These are phyloP conservation scores for Curvularia eragrostidis DNA, from an alignment of 2,329 filamentous ascomycete genomes.

Conservation along the genomic window DNA sequence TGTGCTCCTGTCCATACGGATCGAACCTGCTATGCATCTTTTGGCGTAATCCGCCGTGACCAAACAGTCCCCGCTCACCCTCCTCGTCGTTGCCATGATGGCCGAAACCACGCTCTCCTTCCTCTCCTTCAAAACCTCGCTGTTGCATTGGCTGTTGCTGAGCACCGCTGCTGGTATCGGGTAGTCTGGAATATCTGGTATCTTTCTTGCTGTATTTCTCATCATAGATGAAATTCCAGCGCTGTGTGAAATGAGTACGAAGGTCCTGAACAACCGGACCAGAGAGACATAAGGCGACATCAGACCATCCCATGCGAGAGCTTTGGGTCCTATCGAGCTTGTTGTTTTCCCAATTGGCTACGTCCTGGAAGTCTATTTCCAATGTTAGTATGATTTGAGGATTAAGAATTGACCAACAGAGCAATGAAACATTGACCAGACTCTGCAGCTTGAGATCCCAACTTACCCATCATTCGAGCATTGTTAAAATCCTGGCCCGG, in stretches of 20 bases:
- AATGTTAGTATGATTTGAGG: slow-evolving; percentile 21
- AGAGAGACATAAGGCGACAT: slow-evolving; percentile 77
- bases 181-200: slow-evolving; percentile 54
- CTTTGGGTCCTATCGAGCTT: slow-evolving; percentile 80
- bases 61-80: slow-evolving; percentile 46
- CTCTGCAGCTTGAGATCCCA: not conserved
- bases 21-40: slow-evolving; percentile 37
- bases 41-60: slow-evolving; percentile 35
- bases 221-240: slow-evolving; percentile 91
- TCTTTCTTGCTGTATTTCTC: slow-evolving; percentile 76
- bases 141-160: slow-evolving; percentile 46
- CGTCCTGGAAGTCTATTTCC: slow-evolving; percentile 69
- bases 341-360: slow-evolving; percentile 81
- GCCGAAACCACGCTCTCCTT: slow-evolving; percentile 48
- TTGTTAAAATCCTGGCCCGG: slow-evolving; percentile 95
- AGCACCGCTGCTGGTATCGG: slow-evolving; percentile 40
- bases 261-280: slow-evolving; percentile 80
- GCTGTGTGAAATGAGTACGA: slow-evolving; percentile 77
- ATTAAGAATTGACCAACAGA: not conserved
- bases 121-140: slow-evolving; percentile 43
- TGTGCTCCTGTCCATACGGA: slow-evolving; percentile 29
- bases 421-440: not conserved
- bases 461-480: slow-evolving; percentile 73
- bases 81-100: slow-evolving; percentile 37
- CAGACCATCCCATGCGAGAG: slow-evolving; percentile 92